Percentiles rank a stretch among this genome's conserved stretches.
Evolutionary conservation across 2,329 filamentous ascomycete genomes (phyloP).

Genomic region (Pseudogymnoascus sp.): DNA sequence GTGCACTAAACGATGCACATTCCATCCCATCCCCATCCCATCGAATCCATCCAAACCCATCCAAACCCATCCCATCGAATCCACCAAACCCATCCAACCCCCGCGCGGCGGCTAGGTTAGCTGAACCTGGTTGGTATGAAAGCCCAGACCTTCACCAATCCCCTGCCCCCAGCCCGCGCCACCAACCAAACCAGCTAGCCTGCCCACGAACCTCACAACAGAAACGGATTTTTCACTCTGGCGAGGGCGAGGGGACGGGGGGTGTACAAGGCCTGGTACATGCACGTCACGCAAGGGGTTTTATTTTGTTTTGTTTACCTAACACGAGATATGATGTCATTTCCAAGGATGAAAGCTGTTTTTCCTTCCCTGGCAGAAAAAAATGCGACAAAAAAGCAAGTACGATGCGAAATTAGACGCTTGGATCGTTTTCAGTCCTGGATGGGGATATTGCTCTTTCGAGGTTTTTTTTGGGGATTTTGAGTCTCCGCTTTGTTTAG

Average conservation of each 20-base stretch:
- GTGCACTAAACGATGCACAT: neutral
- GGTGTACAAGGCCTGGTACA: neutral
- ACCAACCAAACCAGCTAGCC: neutral
- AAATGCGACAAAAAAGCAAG: neutral
- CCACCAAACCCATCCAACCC: neutral
- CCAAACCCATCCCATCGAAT: too few relatives aligned
- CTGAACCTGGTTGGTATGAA: neutral
- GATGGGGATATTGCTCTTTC: conserved; percentile 4
- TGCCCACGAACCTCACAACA: neutral
- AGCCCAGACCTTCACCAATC: neutral
- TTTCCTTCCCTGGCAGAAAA: neutral
- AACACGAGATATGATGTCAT: neutral
- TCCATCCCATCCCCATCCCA: neutral
- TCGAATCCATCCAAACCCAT: too few relatives aligned
- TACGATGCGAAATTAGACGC: neutral
- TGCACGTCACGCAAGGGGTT: conserved; percentile 1
- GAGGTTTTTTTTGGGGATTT: neutral
- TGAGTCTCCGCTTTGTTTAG: neutral
- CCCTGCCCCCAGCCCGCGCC: neutral
- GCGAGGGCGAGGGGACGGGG: neutral
- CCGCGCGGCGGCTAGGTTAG: neutral
- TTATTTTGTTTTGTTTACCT: neutral
- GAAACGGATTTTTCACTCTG: neutral
- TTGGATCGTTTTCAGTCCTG: neutral
- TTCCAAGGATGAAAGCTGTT: neutral